phyloP scores from a whole-genome alignment of 2,329 filamentous ascomycete species.

The Xylaria arbuscula region DNA sequence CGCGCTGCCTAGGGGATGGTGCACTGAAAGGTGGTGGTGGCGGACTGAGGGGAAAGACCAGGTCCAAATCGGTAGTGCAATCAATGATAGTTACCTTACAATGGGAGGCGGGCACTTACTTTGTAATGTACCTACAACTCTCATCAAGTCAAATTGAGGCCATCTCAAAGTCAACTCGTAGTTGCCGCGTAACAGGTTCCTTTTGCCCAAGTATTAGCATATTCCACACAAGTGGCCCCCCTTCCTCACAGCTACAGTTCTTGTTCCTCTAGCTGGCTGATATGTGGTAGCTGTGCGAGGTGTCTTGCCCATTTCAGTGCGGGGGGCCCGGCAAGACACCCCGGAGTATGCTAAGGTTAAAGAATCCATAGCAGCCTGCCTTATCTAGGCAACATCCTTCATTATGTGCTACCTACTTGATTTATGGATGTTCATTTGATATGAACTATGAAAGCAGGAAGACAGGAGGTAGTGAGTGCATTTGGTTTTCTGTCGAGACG shows the following conservation, averaged over 20 bases:
- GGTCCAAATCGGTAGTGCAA: constrained; percentile 13
- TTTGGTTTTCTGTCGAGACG: not conserved
- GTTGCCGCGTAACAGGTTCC: not conserved
- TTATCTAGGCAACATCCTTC: not conserved
- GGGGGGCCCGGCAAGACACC: constrained; percentile 6
- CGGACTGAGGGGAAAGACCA: constrained; percentile 12
- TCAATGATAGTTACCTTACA: constrained; percentile 10
- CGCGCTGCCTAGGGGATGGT: constrained; percentile 24
- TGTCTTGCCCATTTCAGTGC: not conserved
- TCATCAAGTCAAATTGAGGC: not conserved
- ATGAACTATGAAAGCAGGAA: not conserved
- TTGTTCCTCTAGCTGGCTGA: not conserved
- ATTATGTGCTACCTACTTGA: not conserved
- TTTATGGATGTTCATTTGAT: not conserved
- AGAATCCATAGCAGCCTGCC: not conserved
- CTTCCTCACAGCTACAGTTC: not conserved
- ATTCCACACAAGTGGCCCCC: not conserved
- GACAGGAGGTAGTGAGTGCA: not conserved
- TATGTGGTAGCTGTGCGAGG: not conserved
- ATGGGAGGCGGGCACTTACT: constrained; percentile 2
- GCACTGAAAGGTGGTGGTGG: constrained; percentile 28
- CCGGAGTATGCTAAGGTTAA: not conserved
- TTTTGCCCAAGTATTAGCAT: not conserved
- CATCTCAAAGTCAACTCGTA: not conserved
- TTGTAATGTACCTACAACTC: not conserved